Evolutionary conservation across 768 basidiomycete species (phyloP).

Genomic region (Tylopilus sp.): DNA sequence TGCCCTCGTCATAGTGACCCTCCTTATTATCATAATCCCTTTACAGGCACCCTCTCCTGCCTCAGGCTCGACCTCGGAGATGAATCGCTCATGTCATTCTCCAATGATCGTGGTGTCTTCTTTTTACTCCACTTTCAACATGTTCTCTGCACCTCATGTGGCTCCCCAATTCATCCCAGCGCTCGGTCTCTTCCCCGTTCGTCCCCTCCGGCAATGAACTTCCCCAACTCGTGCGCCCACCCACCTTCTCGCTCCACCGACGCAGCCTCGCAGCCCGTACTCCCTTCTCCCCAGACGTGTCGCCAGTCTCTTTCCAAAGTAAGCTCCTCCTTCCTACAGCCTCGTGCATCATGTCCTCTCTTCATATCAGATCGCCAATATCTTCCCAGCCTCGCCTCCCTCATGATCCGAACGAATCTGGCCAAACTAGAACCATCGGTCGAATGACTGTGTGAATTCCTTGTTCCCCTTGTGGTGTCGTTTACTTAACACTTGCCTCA

Average conservation of each 20-base stretch:
- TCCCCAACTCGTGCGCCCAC: not conserved
- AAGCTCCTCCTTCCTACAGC: constrained; percentile 6
- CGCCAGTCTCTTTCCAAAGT: not conserved
- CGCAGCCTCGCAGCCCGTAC: constrained; percentile 1
- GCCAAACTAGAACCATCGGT: constrained; percentile 14
- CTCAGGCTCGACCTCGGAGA: constrained; percentile 34
- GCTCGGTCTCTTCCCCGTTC: constrained; percentile 15
- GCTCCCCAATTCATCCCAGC: constrained; percentile 15
- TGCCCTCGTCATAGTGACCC: constrained; percentile 22
- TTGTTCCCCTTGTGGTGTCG: constrained; percentile 3
- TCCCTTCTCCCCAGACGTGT: not conserved
- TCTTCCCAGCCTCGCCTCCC: constrained; percentile 23
- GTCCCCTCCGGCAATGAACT: constrained; percentile 25
- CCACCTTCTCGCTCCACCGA: constrained; percentile 6
- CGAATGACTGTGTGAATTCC: constrained; percentile 26
- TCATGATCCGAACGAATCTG: constrained; percentile 28
- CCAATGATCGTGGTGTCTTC: constrained; percentile 26
- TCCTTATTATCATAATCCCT: constrained; percentile 20
- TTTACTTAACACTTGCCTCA: constrained; percentile 13
- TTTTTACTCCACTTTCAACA: constrained; percentile 29
- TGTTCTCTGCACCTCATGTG: constrained; percentile 27
- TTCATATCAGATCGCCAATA: constrained; percentile 32
- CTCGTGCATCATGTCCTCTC: constrained; percentile 28
- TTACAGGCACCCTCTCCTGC: constrained; percentile 18
- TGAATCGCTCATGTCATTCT: constrained; percentile 34